Evolutionary conservation across 1,284 basidiomycete genomes (phyloP), one percentile per base, ranked within the genome.

Genomic region (Nidula niveotomentosa): DNA sequence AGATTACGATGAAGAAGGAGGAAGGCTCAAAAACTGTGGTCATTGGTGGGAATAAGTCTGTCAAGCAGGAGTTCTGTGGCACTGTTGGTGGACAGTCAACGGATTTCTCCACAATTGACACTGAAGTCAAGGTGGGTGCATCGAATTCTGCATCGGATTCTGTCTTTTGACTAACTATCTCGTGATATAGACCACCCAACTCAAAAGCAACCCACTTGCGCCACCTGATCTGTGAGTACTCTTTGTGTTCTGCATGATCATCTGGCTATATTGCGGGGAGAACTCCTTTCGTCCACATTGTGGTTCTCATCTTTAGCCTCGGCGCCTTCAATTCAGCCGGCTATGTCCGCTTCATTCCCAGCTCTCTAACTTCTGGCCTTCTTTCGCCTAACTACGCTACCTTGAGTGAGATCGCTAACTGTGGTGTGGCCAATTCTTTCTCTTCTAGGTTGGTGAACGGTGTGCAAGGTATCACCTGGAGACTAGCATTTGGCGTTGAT

Each of bases 1-100:
- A 84, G 80, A 76, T 85, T 55, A 80, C 83, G n/a, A 84, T 87
- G 83, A 68, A 76, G 7, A 85, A 85, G 65, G 66, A 76, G 46
- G 81, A 86, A 65, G 80, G 80, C 36, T 71, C 77, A 36, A 81
- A 76, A 61, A 84, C 80, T 3, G 79, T 83, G 12, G 82, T 85
- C 8, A 65, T 84, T 47, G 83, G 82, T 23, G 84, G 84, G 43
- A 77, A 78, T 61, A 67, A 75, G 36, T 73, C 69, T 41, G 73
- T 78, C 1, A 63, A 65, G 36, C 83, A 85, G 62, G 76, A 85
- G 61, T 87, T 84, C 62, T 84, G 82, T 59, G 84, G 84, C 9
- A 78, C 76, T 44, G 83, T 86, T 48, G 83, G 84, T 12, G 84
- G 84, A 0, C 80, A 86, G 66, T 83, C 80, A 1, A 79, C 79